Percentiles rank a stretch among this genome's conserved stretches.
phyloP scores from a whole-genome alignment of 805 yeast genomes.

The Yarrowia hollandica region DNA sequence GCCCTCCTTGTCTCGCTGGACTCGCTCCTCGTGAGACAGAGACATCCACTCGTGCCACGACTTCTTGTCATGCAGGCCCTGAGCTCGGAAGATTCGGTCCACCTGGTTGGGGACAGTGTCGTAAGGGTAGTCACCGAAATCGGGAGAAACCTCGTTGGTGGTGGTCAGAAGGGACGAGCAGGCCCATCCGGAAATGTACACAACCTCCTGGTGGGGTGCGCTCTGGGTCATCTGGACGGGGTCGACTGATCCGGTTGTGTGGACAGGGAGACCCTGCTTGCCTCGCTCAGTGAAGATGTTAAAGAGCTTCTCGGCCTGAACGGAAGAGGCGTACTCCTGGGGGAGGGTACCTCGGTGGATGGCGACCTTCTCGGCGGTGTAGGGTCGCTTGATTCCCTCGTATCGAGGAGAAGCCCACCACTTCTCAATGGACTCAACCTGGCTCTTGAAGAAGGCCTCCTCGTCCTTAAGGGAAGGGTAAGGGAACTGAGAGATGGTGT shows the following conservation, averaged over 20 bases:
- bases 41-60: conserved; percentile 47
- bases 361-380: conserved; percentile 54
- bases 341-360: conserved; percentile 53
- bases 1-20: conserved; percentile 35
- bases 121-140: conserved; percentile 68
- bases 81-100: conserved; percentile 58
- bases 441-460: conserved; percentile 38
- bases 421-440: conserved; percentile 44
- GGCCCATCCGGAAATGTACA: conserved; percentile 64
- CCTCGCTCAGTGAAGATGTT: conserved; percentile 47
- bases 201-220: conserved; percentile 53
- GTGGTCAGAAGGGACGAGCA: conserved; percentile 57
- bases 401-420: conserved; percentile 57
- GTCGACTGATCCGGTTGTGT: conserved; percentile 61
- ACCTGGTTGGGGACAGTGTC: conserved; percentile 70
- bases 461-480: conserved; percentile 43
- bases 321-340: conserved; percentile 48
- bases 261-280: conserved; percentile 49
- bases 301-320: conserved; percentile 56
- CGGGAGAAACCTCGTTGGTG: conserved; percentile 64
- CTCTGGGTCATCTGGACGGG: conserved; percentile 63
- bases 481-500: conserved; percentile 42
- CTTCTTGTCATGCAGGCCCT: conserved; percentile 57
- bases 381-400: conserved; percentile 51
- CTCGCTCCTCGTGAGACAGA: conserved; percentile 36